Percentiles rank a stretch among this genome's conserved stretches.
Conservation (phyloP, 2,329 filamentous ascomycete species). For the Penicillium sp. region DNA sequence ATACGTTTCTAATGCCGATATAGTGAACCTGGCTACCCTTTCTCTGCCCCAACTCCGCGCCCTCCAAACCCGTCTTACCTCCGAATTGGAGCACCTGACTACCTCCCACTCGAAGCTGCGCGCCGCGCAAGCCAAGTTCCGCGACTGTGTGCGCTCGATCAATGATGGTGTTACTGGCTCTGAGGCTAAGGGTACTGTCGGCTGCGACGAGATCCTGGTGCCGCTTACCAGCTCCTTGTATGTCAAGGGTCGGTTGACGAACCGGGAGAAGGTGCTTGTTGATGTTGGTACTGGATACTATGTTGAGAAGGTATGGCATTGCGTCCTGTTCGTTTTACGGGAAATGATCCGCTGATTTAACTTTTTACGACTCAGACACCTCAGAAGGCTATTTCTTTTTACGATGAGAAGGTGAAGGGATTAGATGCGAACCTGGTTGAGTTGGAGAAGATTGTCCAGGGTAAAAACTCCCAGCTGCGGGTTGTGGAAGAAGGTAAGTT, state of each 20-base stretch:
- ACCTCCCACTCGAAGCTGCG: constrained; percentile 87
- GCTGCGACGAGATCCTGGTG: constrained; percentile 68
- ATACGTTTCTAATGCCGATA: too few species aligned
- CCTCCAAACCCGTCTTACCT: constrained; percentile 93
- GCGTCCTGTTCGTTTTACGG: background rate
- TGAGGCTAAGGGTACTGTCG: constrained; percentile 34
- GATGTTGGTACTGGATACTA: constrained; percentile 94
- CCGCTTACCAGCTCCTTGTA: constrained; percentile 94
- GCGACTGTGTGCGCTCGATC: constrained; percentile 82
- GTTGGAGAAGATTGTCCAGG: constrained; percentile 66
- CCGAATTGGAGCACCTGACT: constrained; percentile 93
- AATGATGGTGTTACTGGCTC: constrained; percentile 53
- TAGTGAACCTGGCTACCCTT: constrained; percentile 72
- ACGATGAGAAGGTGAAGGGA: constrained; percentile 67
- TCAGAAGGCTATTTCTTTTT: constrained; percentile 65
- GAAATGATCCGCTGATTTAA: background rate
- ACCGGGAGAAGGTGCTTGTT: constrained; percentile 76
- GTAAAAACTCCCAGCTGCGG: constrained; percentile 80
- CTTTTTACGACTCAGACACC: constrained; percentile 44
- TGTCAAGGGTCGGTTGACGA: constrained; percentile 77
- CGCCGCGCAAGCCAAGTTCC: constrained; percentile 86
- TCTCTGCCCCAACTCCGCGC: constrained; percentile 81
- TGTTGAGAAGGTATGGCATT: constrained; percentile 73
- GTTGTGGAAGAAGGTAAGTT: constrained; percentile 81
- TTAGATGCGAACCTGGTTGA: constrained; percentile 65